Evolutionary conservation across 1,284 basidiomycete genomes (phyloP).

Genomic region (Anthracocystis walkeri): DNA sequence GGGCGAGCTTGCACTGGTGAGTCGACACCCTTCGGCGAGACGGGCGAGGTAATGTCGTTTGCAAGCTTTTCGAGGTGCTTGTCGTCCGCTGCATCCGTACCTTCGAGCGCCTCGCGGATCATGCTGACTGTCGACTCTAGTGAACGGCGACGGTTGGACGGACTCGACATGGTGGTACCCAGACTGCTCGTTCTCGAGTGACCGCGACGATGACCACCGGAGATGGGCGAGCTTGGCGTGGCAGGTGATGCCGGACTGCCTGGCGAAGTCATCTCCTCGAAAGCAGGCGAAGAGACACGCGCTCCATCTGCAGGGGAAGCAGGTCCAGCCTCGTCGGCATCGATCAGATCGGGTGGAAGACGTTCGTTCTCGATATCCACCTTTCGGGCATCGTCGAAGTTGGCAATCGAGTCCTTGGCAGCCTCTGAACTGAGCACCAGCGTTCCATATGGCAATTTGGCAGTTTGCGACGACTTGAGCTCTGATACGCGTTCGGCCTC

Average conservation of each 20-base stretch:
- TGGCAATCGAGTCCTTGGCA: slow-evolving; percentile 92
- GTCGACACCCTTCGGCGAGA: slow-evolving; percentile 38
- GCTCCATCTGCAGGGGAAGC: slow-evolving; percentile 73
- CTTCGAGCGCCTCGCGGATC: slow-evolving; percentile 76
- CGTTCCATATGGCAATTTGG: slow-evolving; percentile 84
- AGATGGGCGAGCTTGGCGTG: slow-evolving; percentile 52
- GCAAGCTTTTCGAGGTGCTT: slow-evolving; percentile 60
- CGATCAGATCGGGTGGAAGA: slow-evolving; percentile 88
- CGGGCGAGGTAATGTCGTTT: slow-evolving; percentile 56
- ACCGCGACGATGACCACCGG: slow-evolving; percentile 50
- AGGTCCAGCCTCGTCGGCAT: slow-evolving; percentile 82
- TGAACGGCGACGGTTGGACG: slow-evolving; percentile 89
- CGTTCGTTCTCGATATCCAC: slow-evolving; percentile 98
- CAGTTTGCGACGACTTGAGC: slow-evolving; percentile 87
- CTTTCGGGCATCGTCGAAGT: slow-evolving; percentile 95
- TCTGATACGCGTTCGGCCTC: slow-evolving; percentile 98
- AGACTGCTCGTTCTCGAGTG: slow-evolving; percentile 78
- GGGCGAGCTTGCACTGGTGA: slow-evolving; percentile 24
- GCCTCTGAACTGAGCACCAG: slow-evolving; percentile 91
- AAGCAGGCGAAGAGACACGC: slow-evolving; percentile 72
- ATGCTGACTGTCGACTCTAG: slow-evolving; percentile 95
- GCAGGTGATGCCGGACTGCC: slow-evolving; percentile 44
- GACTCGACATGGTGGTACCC: slow-evolving; percentile 95
- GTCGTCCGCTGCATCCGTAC: slow-evolving; percentile 58
- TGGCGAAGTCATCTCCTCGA: slow-evolving; percentile 42